A percentile compares a stretch with the other conserved stretches of the same genome.
Conservation (phyloP, 1,284 basidiomycete species). For the Lentinus polychrous region DNA sequence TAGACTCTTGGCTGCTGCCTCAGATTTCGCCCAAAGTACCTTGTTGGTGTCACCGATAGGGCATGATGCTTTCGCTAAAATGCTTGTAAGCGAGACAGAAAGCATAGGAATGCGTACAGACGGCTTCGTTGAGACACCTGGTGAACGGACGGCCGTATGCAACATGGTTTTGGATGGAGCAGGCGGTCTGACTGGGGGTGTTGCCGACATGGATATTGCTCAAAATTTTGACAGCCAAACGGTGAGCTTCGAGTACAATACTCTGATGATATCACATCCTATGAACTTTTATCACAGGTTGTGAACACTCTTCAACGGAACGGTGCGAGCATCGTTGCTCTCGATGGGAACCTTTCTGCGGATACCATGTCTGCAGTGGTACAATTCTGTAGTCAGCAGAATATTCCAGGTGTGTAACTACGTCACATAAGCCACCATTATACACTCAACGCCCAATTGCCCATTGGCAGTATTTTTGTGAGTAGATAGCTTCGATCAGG, state of each 20-base stretch:
- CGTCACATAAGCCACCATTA: not conserved
- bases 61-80: constrained; percentile 61
- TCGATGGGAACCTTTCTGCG: constrained; percentile 78
- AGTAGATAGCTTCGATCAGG: constrained; percentile 19
- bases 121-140: constrained; percentile 50
- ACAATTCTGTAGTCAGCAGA: constrained; percentile 35
- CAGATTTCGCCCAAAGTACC: constrained; percentile 26
- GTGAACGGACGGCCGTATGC: constrained; percentile 68
- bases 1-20: constrained; percentile 41
- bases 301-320: constrained; percentile 34
- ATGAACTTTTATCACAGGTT: constrained; percentile 27
- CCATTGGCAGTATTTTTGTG: constrained; percentile 51
- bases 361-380: constrained; percentile 49
- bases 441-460: constrained; percentile 2
- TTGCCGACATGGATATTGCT: constrained; percentile 88
- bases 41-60: constrained; percentile 62
- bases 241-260: constrained; percentile 29
- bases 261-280: not conserved
- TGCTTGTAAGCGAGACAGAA: constrained; percentile 52
- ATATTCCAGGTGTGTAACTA: constrained; percentile 44
- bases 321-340: constrained; percentile 56
- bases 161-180: constrained; percentile 73
- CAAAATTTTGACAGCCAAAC: constrained; percentile 39
- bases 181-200: constrained; percentile 75
- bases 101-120: constrained; percentile 75